Evolutionary conservation across 805 yeast genomes (phyloP), one percentile per base, ranked within the genome.

Genomic region (Lachancea fermentati): DNA sequence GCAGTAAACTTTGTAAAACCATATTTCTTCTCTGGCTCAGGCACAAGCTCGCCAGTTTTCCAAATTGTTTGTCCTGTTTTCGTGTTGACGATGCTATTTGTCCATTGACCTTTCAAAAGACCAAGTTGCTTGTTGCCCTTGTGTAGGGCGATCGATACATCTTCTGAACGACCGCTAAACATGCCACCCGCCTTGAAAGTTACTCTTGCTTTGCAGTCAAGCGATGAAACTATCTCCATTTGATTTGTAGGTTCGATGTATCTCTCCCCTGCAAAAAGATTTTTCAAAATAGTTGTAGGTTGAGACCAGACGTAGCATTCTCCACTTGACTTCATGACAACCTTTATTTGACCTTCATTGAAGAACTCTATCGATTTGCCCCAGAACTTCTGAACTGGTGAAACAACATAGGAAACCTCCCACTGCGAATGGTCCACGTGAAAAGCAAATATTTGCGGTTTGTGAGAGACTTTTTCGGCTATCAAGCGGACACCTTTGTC

Each of bases 221-320:
- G 67, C 2, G 86, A 76, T 2, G 88, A 76, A 34, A 75, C 72
- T 2, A 93, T 70, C 0, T 81, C 76, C 45, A 86, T 69, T 2
- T 78, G 62, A 13, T 85, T 79, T 2, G 73, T 69, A 1, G 98
- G 98, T 57, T 93, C 98, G 11, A 86, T 71, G 60, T 89, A 93
- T 59, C 87, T 84, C 54, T 93, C 98, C 18, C 98, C 97, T 1
- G 97, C 96, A 52, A 93, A 78, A 34, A 93, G 72, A 57, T 91
- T 91, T 53, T 91, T 81, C 51, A 93, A 65, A 52, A 85, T 72
- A 0, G 94, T 79, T 1, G 84, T 78, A 5, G 98, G 97, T 48
- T 81, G 89, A 15, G 69, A 58, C 91, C 95, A 93, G 46, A 78
- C 76, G 54, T 79, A 85, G 8, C 60, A 50, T 52, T 85, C 95